Base-by-base conservation (phyloP, 805 yeast genomes). In the Ogataea angusta region DNA sequence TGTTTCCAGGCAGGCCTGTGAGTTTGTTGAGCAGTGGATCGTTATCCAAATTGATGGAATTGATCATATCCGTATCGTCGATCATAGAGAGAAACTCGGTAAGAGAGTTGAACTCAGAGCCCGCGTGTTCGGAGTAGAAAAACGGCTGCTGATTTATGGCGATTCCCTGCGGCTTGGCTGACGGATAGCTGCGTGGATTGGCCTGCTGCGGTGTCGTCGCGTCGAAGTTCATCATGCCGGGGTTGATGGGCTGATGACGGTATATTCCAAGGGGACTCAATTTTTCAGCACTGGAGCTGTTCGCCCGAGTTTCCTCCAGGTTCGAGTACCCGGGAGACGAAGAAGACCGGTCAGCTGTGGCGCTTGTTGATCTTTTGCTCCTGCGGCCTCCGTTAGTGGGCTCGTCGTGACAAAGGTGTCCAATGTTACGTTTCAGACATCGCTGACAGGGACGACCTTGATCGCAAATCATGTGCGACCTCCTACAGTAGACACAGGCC, bases 401-500 rank as follows among this genome's bases (percentile, higher is more conserved):
- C 56, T 83, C 90, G 52, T 83, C 90, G 45, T 77, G 83, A 56
- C 98, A 90, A 22, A 90, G 63, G 62, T 89, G 95, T 3, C 93
- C 90, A 34, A 90, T 91, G 28, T 85, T 85, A 51, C 97, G 69
- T 61, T 85, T 86, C 8, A 90, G 70, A 63, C 98, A 90, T 30
- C 96, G 70, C 36, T 80, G 75, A 55, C 95, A 86, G 6, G 93
- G 80, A 53, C 87, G 63, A 14, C 76, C 67, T 30, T 80, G 83
- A 60, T 89, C 95, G 64, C 98, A 90, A 22, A 88, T 85, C 90
- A 90, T 86, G 60, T 90, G 98, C 0, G 96, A 86, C 40, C 98
- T 69, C 28, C 96, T 76, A 59, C 97, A 90, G 57, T 85, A 90
- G 1, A 90, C 84, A 64, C 98, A 90, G 0, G 98, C 95, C 36